Evolutionary conservation across 805 yeast genomes (phyloP).

Genomic region (Yarrowia porcina): DNA sequence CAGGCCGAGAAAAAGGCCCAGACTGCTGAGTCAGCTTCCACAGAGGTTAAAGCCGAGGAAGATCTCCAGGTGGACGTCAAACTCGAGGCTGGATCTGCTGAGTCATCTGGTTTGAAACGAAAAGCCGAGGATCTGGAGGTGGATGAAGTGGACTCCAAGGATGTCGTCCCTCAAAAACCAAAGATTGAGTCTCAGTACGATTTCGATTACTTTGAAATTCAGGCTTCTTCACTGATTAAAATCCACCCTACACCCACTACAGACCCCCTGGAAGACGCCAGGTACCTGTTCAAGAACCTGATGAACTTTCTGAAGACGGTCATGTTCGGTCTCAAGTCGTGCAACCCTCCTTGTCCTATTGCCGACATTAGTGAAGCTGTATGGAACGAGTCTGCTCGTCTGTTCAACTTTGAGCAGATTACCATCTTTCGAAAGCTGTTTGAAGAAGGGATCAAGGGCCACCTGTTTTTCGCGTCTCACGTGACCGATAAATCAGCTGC

Average conservation of each 20-base stretch:
- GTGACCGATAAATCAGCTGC: conserved; percentile 36
- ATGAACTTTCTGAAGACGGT: conserved; percentile 88
- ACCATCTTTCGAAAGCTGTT: conserved; percentile 70
- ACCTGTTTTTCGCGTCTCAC: conserved; percentile 63
- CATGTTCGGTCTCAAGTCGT: conserved; percentile 80
- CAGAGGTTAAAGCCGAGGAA: neutral
- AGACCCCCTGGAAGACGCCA: conserved; percentile 82
- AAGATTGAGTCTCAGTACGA: conserved; percentile 36
- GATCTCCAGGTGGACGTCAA: neutral
- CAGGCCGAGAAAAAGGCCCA: conserved; percentile 1
- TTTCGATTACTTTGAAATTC: conserved; percentile 44
- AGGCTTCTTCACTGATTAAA: conserved; percentile 55
- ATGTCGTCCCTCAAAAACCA: neutral
- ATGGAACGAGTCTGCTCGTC: conserved; percentile 85
- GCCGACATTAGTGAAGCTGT: conserved; percentile 49
- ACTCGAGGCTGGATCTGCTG: neutral
- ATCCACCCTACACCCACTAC: conserved; percentile 48
- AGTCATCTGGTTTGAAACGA: neutral
- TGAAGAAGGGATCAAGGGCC: conserved; percentile 78
- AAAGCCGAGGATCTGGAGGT: neutral
- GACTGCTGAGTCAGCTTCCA: neutral
- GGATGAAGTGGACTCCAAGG: neutral
- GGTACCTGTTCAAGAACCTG: conserved; percentile 80
- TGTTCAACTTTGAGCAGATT: conserved; percentile 81
- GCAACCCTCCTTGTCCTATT: conserved; percentile 70